phyloP scores from a whole-genome alignment of 2,329 filamentous ascomycete species.

The Fusarium sp. region DNA sequence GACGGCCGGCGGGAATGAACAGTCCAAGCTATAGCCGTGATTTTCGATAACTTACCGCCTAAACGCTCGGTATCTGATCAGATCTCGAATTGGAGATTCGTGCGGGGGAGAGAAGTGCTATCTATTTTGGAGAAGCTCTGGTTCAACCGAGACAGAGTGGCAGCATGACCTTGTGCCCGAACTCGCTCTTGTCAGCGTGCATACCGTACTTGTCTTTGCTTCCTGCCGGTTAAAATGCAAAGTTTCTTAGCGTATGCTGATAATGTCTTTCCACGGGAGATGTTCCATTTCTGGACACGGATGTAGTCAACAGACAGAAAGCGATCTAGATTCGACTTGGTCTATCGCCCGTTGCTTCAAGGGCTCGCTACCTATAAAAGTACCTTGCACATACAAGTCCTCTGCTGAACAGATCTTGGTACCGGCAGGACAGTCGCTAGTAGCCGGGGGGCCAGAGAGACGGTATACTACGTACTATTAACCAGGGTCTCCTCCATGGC shows the following conservation, averaged over 20 bases:
- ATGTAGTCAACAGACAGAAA: neutral
- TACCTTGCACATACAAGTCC: too few species aligned
- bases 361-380: too few species aligned
- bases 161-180: too few species aligned
- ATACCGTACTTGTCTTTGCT: neutral
- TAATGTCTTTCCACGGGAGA: conserved; percentile 16
- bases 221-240: conserved; percentile 23
- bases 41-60: neutral
- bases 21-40: neutral
- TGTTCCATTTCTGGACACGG: conserved; percentile 24
- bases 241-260: conserved; percentile 1
- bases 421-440: too few species aligned
- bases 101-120: neutral
- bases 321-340: neutral
- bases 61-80: neutral
- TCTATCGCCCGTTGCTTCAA: too few species aligned
- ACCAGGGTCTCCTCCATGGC: too few species aligned
- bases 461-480: too few species aligned
- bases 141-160: neutral
- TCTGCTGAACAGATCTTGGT: too few species aligned
- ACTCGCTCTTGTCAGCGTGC: neutral
- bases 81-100: too few species aligned
- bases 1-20: neutral
- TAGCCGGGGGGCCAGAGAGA: too few species aligned
- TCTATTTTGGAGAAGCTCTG: neutral